Evolutionary conservation across 768 basidiomycete species (phyloP), one percentile per base, ranked within the genome.

Genomic region (Lyophyllum atratum): DNA sequence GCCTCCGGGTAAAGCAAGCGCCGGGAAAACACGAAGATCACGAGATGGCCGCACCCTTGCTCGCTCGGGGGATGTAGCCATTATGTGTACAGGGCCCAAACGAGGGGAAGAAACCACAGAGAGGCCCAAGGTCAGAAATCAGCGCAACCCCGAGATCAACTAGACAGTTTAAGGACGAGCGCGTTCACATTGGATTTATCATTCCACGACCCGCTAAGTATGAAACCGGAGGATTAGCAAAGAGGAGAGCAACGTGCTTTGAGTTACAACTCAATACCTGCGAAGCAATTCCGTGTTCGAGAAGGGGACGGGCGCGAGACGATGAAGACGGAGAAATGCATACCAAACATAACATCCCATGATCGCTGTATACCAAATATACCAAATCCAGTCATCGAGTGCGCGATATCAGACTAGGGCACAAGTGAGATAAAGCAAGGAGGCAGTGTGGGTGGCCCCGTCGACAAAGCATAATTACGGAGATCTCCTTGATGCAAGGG

Each of bases 401-500:
- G 46, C 25, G 46, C 26, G 14, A 47, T 47, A 29, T 9, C 28
- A 28, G n/a, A 5, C 17, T 14, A 26, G 11, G 19, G 34, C 4
- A 15, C 49, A 34, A 34, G 52, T 42, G 31, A 29, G 25, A 52
- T 39, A 12, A 25, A 22, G 25, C 10, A 34, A 34, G 19, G 21
- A 42, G 29, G 52, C 19, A 33, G 26, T 42, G 26, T 17, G 17
- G 34, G 6, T 15, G 4, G 34, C 19, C 17, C 47, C 25, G 22
- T 31, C 47, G 47, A 47, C 45, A 31, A 31, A 33, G 21, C 28
- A 22, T 22, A 10, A 26, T 43, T 31, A 31, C 55, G 55, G 55
- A 51, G 55, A 56, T 56, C 49, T 56, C 55, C 55, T 25, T 56
- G 55, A 56, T 56, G 25, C 39, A 42, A 56, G 55, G 55, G 55